Conservation (phyloP, 371 early-diverging fungal genomes). For the Apophysomyces trapeziformis region DNA sequence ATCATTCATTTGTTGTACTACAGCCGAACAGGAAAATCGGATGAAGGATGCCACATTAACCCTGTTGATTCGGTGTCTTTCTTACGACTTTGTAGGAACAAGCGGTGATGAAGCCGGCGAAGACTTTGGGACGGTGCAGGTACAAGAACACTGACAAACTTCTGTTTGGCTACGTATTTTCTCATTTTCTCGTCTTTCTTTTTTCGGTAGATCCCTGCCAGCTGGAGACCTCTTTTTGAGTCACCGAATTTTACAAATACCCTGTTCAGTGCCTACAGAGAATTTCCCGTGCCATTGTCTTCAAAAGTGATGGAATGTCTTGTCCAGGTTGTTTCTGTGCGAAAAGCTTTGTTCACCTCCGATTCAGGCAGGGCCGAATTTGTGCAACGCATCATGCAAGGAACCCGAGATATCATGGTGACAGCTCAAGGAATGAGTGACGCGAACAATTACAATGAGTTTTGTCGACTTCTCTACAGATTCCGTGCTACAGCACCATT, state of each 20-base stretch:
- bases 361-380: conserved; percentile 63
- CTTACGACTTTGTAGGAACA: conserved; percentile 88
- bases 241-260: conserved; percentile 60
- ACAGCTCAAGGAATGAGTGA: conserved; percentile 62
- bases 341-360: conserved; percentile 80
- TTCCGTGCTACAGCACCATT: conserved; percentile 78
- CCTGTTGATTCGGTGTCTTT: conserved; percentile 70
- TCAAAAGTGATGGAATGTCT: conserved; percentile 76
- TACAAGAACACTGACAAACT: conserved; percentile 23
- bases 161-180: too few species aligned
- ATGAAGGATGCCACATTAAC: conserved; percentile 60
- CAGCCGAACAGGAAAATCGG: conserved; percentile 46
- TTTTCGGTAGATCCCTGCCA: conserved; percentile 60
- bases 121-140: conserved; percentile 75
- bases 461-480: conserved; percentile 79
- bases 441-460: conserved; percentile 76
- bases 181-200: too few species aligned
- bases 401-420: conserved; percentile 62
- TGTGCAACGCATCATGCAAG: conserved; percentile 67
- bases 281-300: conserved; percentile 44
- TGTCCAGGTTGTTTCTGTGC: conserved; percentile 75
- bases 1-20: not conserved
- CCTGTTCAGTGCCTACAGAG: conserved; percentile 69
- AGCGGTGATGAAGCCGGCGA: conserved; percentile 82
- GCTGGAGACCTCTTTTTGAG: conserved; percentile 73